These are phyloP conservation scores for Globisporangium radiosum DNA, from an alignment of 352 stramenopile genomes.

Conservation along the genomic window DNA sequence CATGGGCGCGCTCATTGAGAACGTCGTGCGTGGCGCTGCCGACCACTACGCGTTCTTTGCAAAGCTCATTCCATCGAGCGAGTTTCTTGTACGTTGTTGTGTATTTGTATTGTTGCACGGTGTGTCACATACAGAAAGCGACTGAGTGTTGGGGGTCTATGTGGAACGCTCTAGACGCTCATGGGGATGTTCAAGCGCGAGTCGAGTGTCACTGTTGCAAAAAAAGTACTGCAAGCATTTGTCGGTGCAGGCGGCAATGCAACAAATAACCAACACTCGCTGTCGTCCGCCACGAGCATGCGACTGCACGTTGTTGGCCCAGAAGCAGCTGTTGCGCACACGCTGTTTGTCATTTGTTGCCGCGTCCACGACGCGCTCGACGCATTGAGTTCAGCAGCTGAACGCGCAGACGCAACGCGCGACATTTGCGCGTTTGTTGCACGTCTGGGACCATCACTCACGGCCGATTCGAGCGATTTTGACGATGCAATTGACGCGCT, in stretches of 20 bases:
- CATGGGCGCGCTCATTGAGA: conserved; percentile 68
- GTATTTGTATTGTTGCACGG: neutral
- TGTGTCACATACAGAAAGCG: neutral
- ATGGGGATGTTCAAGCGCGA: conserved; percentile 85
- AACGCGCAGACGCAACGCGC: conserved; percentile 44
- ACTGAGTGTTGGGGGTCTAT: neutral
- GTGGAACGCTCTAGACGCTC: conserved; percentile 28
- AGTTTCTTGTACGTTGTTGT: conserved; percentile 48
- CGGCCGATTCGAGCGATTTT: conserved; percentile 3
- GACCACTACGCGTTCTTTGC: conserved; percentile 64
- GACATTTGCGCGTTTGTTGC: conserved; percentile 83
- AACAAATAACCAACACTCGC: conserved; percentile 6
- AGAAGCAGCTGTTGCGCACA: conserved; percentile 77
- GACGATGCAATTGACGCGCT: conserved; percentile 78
- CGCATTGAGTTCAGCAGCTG: conserved; percentile 54
- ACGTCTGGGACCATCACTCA: conserved; percentile 36
- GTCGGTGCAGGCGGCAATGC: conserved; percentile 19
- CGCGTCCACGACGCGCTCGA: conserved; percentile 81
- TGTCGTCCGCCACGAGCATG: conserved; percentile 18
- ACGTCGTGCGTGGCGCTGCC: conserved; percentile 68
- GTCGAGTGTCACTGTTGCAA: conserved; percentile 72
- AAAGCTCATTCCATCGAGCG: conserved; percentile 60
- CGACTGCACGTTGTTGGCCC: conserved; percentile 62
- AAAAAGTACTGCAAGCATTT: conserved; percentile 79
- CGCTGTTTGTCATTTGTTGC: conserved; percentile 80